These are phyloP conservation scores for Aspergillus hiratsukae DNA, from an alignment of 2,329 filamentous ascomycete species.

Conservation along the genomic window DNA sequence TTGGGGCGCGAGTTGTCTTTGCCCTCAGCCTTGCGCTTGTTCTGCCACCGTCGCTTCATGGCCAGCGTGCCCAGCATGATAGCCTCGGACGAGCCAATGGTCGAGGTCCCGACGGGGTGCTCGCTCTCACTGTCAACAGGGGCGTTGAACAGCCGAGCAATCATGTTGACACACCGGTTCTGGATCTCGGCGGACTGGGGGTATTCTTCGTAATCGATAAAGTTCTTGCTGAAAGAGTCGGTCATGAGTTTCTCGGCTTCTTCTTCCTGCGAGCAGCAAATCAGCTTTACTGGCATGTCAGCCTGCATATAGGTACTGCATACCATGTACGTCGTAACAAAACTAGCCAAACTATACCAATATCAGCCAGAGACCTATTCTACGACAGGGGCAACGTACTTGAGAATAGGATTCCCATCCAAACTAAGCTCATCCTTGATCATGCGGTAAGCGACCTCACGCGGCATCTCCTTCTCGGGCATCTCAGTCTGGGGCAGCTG, in stretches of 20 bases:
- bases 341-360: constrained; percentile 69
- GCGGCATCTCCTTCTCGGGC: constrained; percentile 86
- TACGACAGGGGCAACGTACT: constrained; percentile 27
- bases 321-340: constrained; percentile 96
- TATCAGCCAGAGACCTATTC: background rate
- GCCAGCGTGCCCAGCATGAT: constrained; percentile 58
- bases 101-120: constrained; percentile 78
- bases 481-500: constrained; percentile 82
- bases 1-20: constrained; percentile 79
- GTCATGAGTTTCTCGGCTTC: constrained; percentile 95
- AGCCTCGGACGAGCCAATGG: constrained; percentile 78
- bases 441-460: constrained; percentile 89
- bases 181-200: constrained; percentile 79
- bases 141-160: constrained; percentile 81
- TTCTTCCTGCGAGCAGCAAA: constrained; percentile 67
- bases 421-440: constrained; percentile 92
- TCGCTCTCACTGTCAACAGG: constrained; percentile 53
- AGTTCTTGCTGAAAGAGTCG: constrained; percentile 90
- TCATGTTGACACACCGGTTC: constrained; percentile 89
- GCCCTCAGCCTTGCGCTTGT: constrained; percentile 74
- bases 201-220: constrained; percentile 85
- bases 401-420: constrained; percentile 83
- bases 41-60: constrained; percentile 95
- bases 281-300: too few relatives aligned
- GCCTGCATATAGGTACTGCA: constrained; percentile 9